Conservation (phyloP, 192 early-diverging fungal species). For the Entomortierella chlamydospora region DNA sequence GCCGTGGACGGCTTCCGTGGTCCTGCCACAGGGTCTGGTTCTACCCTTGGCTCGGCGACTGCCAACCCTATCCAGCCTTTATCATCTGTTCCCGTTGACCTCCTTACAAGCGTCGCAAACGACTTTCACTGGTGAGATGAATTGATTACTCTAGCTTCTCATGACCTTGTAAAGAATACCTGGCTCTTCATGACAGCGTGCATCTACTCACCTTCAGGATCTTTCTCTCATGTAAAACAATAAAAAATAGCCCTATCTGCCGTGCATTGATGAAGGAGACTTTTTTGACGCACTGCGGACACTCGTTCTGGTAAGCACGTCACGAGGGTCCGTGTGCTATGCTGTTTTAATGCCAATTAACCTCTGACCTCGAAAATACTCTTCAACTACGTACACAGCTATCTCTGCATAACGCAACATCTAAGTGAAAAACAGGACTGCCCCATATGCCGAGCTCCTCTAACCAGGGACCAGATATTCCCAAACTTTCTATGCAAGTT, state of each 20-base stretch:
- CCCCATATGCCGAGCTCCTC: conserved; percentile 72
- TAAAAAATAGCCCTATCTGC: conserved; percentile 75
- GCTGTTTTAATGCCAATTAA: too few species aligned
- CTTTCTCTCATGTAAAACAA: not conserved
- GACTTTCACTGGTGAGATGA: conserved; percentile 33
- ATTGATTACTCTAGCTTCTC: not conserved
- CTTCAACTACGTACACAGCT: conserved; percentile 50
- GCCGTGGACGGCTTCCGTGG: not conserved
- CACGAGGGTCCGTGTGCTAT: not conserved
- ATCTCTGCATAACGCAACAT: conserved; percentile 80
- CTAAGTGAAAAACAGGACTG: conserved; percentile 69
- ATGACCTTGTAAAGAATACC: too few species aligned
- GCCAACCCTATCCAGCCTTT: not conserved
- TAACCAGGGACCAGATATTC: conserved; percentile 77
- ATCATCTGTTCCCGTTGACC: conserved; percentile 6
- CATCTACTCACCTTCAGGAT: not conserved
- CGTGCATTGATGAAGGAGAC: conserved; percentile 76
- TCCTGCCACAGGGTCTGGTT: not conserved
- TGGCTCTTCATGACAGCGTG: too few species aligned
- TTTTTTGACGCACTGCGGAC: conserved; percentile 84
- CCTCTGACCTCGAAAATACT: too few species aligned
- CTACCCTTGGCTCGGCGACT: not conserved
- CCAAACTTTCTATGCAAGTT: conserved; percentile 83
- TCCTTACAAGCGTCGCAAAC: conserved; percentile 10
- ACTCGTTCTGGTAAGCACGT: conserved; percentile 80